Base-by-base conservation (phyloP, 2,329 filamentous ascomycete species). In the Calonectria pseudoturangicola region DNA sequence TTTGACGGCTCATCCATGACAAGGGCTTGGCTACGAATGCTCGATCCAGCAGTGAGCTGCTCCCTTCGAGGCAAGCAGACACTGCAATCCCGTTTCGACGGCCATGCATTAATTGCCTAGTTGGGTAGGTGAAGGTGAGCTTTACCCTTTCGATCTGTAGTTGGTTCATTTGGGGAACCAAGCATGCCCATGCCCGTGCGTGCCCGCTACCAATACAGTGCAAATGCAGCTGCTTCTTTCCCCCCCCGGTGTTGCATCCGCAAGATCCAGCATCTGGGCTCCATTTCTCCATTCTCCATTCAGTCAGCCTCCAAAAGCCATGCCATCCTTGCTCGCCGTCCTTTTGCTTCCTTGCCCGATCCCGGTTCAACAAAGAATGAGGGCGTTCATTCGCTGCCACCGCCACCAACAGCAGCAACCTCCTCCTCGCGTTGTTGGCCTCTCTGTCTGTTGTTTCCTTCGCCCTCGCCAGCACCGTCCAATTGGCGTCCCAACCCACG, bases 101-200 rank as follows among this genome's bases (percentile, higher is more conserved):
- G 25, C 28, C 27, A 27, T 21, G 66, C 60, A 66, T 43, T 73
- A 74, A 60, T 74, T 79, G 70, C 75, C 75, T 69, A 76, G 66
- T 72, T 74, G 51, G 72, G 75, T 72, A 76, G 73, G 73, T 70
- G 58, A 60, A 75, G 70, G 75, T 72, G 58, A 50, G 50, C 71
- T 58, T 74, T 75, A 54, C 68, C 74, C 41, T 65, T 70, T 50
- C 47, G 36, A 60, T 60, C 54, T 15, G 54, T 41, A 43, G 58
- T 33, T 30, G 45, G 48, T 60, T 60, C 54, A 4, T 60, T 60
- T 60, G 33, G 54, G 54, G 33, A 60, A 60, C 54, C 33, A 60
- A 64, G 45, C 16, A 36, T 39, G 67, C 16, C 45, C 39, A 43
- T 43, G 66, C 65, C 70, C 70, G 48, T 67, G 70, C 64, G 47